Conservation (phyloP, 805 yeast species). For the Lipomyces mesembrius region DNA sequence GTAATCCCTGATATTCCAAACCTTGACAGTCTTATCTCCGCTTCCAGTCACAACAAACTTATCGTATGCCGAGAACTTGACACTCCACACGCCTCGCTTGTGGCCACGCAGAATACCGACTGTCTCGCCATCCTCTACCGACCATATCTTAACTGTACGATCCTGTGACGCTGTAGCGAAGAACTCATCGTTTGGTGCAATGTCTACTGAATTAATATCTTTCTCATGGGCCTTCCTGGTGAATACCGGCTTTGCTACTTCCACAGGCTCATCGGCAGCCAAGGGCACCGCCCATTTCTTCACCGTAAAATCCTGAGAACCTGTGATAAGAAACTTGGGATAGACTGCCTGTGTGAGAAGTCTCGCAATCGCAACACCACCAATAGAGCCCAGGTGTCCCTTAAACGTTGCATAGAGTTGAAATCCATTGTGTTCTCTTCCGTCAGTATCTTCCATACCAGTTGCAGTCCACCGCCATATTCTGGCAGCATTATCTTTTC, state of each 20-base stretch:
- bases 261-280: slow-evolving; percentile 36
- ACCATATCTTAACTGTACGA: slow-evolving; percentile 90
- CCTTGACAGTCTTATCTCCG: slow-evolving; percentile 87
- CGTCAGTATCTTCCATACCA: slow-evolving; percentile 46
- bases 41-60: slow-evolving; percentile 79
- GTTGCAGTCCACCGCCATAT: slow-evolving; percentile 65
- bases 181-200: slow-evolving; percentile 85
- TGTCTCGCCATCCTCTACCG: slow-evolving; percentile 80
- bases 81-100: slow-evolving; percentile 93
- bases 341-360: slow-evolving; percentile 43
- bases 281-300: slow-evolving; percentile 80
- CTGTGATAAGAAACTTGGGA: slow-evolving; percentile 80
- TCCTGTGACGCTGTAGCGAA: slow-evolving; percentile 96
- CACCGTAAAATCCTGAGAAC: slow-evolving; percentile 80
- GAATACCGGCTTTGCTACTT: slow-evolving; percentile 62
- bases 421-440: slow-evolving; percentile 49
- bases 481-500: slow-evolving; percentile 84
- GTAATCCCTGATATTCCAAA: slow-evolving; percentile 85
- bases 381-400: slow-evolving; percentile 88
- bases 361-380: slow-evolving; percentile 78
- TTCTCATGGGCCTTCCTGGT: slow-evolving; percentile 97
- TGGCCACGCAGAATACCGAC: slow-evolving; percentile 87
- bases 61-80: slow-evolving; percentile 79
- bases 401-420: slow-evolving; percentile 62
- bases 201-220: slow-evolving; percentile 86